A percentile compares a stretch with the other conserved stretches of the same genome.
These are phyloP conservation scores for Lenwebbia sp. DNA, from an alignment of 345 rosid genomes.

Conservation along the genomic window DNA sequence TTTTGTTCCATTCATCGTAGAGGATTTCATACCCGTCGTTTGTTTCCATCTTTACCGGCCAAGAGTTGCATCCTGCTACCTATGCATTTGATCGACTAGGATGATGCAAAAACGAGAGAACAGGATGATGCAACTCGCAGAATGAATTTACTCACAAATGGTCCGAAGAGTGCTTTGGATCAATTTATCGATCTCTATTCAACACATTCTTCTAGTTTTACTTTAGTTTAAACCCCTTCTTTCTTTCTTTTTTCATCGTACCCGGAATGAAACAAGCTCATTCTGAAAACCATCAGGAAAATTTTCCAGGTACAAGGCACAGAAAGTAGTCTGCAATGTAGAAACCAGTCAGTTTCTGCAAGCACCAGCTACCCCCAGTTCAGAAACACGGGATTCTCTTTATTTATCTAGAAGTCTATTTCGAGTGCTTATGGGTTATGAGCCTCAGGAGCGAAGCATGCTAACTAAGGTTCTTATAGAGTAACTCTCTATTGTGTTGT, in stretches of 20 bases:
- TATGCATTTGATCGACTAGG: not conserved
- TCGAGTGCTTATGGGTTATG: not conserved
- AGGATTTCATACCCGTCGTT: rapidly evolving
- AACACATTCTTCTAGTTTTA: too few relatives aligned
- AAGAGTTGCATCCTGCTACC: not conserved
- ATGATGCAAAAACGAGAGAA: not conserved
- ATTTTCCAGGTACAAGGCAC: not conserved
- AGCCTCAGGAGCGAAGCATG: not conserved
- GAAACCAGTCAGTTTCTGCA: not conserved
- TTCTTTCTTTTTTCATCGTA: rapidly evolving
- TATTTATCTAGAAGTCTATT: not conserved
- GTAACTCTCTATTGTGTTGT: not conserved
- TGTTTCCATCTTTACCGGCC: not conserved
- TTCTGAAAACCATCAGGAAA: not conserved
- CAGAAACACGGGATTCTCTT: not conserved
- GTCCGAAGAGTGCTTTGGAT: not conserved
- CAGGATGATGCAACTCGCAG: not conserved
- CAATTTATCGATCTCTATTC: not conserved
- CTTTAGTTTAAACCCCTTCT: too few relatives aligned
- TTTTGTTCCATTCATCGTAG: not conserved
- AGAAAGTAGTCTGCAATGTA: not conserved
- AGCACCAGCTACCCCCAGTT: not conserved
- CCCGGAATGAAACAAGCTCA: not conserved
- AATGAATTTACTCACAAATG: not conserved
- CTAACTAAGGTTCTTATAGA: not conserved